Evolutionary conservation across 495 filamentous ascomycete species (phyloP), one percentile per base, ranked within the genome.

Genomic region (Cairneyella variabilis): DNA sequence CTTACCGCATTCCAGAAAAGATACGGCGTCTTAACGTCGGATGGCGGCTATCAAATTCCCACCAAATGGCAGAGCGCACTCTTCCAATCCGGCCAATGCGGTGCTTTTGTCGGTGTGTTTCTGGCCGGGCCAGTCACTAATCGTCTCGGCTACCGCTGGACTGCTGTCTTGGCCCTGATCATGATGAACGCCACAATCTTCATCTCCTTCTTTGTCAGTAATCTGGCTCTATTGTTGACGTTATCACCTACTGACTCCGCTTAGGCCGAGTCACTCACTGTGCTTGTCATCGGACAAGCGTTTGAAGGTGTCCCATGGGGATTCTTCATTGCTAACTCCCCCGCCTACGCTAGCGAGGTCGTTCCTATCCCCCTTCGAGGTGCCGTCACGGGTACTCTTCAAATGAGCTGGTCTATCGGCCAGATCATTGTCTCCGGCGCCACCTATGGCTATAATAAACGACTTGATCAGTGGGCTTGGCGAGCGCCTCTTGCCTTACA

Each of bases 51-150:
- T 59, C 73, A 89, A 9, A 69, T 85, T 10, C 49, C 57, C 16
- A 83, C 86, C n/a, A 64, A 80, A 54, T 91, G 88, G 88, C 85
- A 90, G 68, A 71, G 85, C 11, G 86, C 84, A 40, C 69, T 91
- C 34, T 85, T 82, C 57, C 88, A 88, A 60, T 85, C 74, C 50
- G 79, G 74, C 3, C 71, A 72, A 45, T 72, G 75, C 58, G 86
- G 87, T 26, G 85, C 88, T 64, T 80, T 90, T 28, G 80, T 91
- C 58, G 87, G 87, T 48, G 70, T 90, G 2, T 86, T 88, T 57
- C 61, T 71, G 40, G 72, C 69, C 17, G 74, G 70, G 23, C 66
- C 77, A 59, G 63, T 71, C 41, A 59, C 74, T 64, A 65, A 74
- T 61, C 53, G 69, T 60, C 70, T 71, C 60, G 68, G 77, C 53